These are phyloP conservation scores for Mucor racemosus DNA, from an alignment of 371 early-diverging fungal species.

Conservation along the genomic window DNA sequence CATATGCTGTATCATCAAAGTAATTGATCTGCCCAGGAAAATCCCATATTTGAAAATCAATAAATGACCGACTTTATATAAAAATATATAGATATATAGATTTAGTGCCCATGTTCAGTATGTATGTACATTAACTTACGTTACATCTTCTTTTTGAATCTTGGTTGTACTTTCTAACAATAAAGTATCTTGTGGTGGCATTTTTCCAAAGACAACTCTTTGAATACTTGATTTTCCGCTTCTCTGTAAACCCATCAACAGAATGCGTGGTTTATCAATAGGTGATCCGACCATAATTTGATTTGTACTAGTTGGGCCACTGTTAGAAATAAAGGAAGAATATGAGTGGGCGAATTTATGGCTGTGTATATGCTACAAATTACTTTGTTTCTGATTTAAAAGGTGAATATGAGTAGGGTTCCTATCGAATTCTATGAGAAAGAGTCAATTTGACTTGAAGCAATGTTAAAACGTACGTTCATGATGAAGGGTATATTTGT, in stretches of 20 bases:
- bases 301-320: conserved; percentile 23
- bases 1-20: conserved; percentile 72
- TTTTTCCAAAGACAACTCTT: conserved; percentile 91
- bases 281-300: conserved; percentile 25
- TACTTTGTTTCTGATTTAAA: neutral
- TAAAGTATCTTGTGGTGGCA: conserved; percentile 91
- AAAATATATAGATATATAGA: too few species aligned
- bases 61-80: conserved; percentile 69
- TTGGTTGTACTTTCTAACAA: conserved; percentile 87
- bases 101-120: neutral
- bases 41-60: conserved; percentile 92
- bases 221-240: conserved; percentile 95
- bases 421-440: neutral
- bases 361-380: neutral
- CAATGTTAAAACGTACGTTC: neutral
- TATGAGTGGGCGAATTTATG: too few species aligned
- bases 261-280: conserved; percentile 56
- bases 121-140: conserved; percentile 44
- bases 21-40: conserved; percentile 92
- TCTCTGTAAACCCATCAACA: conserved; percentile 73
- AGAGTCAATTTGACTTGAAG: neutral
- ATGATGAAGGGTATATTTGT: neutral
- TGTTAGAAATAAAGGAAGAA: neutral
- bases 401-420: neutral
- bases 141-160: conserved; percentile 76